Conservation (phyloP, 2,329 filamentous ascomycete species). For the Aspergillus pseudoterreus region DNA sequence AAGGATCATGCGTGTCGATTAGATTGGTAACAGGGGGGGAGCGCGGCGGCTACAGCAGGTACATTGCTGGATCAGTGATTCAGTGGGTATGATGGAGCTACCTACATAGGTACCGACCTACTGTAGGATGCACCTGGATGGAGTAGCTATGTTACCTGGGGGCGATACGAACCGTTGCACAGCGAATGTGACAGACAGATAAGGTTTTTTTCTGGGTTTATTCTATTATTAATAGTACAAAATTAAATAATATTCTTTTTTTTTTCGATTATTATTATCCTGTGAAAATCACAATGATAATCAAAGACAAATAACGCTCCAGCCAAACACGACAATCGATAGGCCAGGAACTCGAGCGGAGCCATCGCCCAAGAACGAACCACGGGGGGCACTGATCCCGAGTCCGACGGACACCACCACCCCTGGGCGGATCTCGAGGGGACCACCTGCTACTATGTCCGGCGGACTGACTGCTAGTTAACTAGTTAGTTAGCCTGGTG, state of each 20-base stretch:
- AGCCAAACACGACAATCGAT: background rate
- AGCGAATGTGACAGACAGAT: background rate
- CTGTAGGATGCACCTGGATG: background rate
- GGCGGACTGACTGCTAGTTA: too few species aligned
- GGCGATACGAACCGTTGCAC: background rate
- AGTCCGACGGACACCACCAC: constrained; percentile 19
- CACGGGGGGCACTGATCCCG: constrained; percentile 16
- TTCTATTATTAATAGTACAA: background rate
- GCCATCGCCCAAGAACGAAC: constrained; percentile 8
- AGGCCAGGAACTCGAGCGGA: constrained; percentile 8
- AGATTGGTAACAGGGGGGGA: constrained; percentile 5
- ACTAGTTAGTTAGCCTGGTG: too few species aligned
- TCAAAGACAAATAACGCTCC: background rate
- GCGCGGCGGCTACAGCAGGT: background rate
- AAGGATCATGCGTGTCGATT: constrained; percentile 16
- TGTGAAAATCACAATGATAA: background rate
- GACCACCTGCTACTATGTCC: background rate
- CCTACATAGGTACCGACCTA: background rate
- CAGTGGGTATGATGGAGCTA: background rate
- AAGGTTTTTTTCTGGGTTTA: too few species aligned
- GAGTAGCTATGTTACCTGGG: background rate
- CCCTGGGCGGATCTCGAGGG: constrained; percentile 29
- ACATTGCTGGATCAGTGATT: constrained; percentile 1
- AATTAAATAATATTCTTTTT: background rate
- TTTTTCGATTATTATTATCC: too few species aligned